Conservation (phyloP, 2,329 filamentous ascomycete genomes). For the Macrophomina tecta region DNA sequence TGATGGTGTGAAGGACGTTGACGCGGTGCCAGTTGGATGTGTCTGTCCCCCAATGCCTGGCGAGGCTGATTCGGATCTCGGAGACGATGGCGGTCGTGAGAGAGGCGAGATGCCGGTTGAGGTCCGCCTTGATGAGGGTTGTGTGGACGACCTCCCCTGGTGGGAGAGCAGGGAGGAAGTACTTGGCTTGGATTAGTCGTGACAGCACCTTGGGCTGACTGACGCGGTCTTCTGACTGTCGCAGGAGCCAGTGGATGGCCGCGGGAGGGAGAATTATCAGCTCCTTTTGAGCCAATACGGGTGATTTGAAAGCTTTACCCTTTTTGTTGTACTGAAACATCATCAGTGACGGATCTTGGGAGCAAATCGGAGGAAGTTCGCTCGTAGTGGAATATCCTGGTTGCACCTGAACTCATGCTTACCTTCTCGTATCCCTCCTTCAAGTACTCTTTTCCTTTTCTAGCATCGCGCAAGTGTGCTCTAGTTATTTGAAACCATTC, state of each 20-base stretch:
- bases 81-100: conserved; percentile 22
- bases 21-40: conserved; percentile 1
- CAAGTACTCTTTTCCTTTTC: neutral
- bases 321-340: conserved; percentile 18
- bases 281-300: neutral
- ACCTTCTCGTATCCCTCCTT: conserved; percentile 26
- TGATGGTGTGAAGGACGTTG: conserved; percentile 9
- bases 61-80: conserved; percentile 8
- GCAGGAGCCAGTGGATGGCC: conserved; percentile 21
- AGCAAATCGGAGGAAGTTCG: neutral
- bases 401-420: neutral
- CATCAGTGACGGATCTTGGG: neutral
- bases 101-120: conserved; percentile 22
- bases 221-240: conserved; percentile 18
- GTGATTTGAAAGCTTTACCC: conserved; percentile 15
- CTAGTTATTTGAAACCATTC: conserved; percentile 17
- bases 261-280: conserved; percentile 6
- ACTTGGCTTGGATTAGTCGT: neutral
- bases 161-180: conserved; percentile 3
- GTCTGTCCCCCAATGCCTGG: conserved; percentile 14
- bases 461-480: conserved; percentile 22
- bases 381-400: neutral
- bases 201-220: conserved; percentile 20
- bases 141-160: conserved; percentile 14
- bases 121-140: conserved; percentile 10